These are phyloP conservation scores for Tremellales sp. DNA, from an alignment of 1,284 basidiomycete species.

Conservation along the genomic window DNA sequence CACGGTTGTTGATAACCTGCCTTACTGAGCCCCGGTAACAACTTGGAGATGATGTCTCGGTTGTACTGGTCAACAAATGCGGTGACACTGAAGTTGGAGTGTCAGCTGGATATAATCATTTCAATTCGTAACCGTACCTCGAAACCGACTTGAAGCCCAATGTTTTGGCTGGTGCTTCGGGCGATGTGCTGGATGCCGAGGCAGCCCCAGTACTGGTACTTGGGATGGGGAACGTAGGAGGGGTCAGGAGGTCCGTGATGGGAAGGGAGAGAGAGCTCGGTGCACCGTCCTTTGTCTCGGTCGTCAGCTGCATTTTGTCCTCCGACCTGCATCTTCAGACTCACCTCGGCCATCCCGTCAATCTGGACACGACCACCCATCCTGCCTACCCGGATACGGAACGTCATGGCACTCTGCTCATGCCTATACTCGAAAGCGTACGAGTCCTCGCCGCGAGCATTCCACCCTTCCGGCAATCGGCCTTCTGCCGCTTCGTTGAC, in stretches of 20 bases:
- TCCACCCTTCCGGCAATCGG: conserved; percentile 30
- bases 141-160: conserved; percentile 33
- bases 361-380: conserved; percentile 49
- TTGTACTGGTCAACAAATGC: conserved; percentile 48
- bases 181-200: conserved; percentile 4
- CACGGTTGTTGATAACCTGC: conserved; percentile 45
- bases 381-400: conserved; percentile 46
- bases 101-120: neutral
- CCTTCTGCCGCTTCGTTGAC: conserved; percentile 16
- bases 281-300: conserved; percentile 45
- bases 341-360: conserved; percentile 50
- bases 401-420: conserved; percentile 47
- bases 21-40: conserved; percentile 48
- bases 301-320: neutral
- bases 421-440: conserved; percentile 49
- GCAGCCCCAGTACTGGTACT: conserved; percentile 26
- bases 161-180: conserved; percentile 18
- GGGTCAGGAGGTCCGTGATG: conserved; percentile 42
- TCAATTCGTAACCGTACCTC: conserved; percentile 19
- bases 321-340: conserved; percentile 15
- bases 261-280: conserved; percentile 47
- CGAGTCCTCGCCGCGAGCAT: conserved; percentile 37
- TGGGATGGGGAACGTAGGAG: conserved; percentile 41
- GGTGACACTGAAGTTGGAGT: conserved; percentile 38
- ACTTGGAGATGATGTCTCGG: conserved; percentile 43